phyloP scores from a whole-genome alignment of 768 basidiomycete genomes.

The Trametes elegans region DNA sequence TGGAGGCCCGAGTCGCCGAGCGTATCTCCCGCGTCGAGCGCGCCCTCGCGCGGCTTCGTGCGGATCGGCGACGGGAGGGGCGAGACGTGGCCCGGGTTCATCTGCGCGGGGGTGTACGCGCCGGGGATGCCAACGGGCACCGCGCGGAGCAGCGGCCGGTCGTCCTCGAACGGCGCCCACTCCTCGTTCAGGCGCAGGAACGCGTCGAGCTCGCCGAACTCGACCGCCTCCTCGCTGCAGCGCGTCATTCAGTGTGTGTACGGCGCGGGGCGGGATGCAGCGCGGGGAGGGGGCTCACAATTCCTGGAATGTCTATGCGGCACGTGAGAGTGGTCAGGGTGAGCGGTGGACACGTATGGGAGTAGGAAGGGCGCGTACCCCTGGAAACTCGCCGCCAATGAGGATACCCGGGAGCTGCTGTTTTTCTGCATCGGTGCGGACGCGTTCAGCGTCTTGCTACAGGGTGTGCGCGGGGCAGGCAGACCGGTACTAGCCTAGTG shows the following conservation, averaged over 20 bases:
- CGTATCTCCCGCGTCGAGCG: conserved; percentile 66
- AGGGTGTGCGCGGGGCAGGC: background rate
- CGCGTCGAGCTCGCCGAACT: conserved; percentile 64
- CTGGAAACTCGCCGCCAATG: conserved; percentile 72
- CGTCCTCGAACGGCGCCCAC: conserved; percentile 64
- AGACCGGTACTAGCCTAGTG: conserved; percentile 44
- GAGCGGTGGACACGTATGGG: no score
- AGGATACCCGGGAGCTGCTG: conserved; percentile 84
- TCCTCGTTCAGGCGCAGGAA: conserved; percentile 74
- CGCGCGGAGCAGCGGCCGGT: conserved; percentile 49
- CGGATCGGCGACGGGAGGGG: conserved; percentile 38
- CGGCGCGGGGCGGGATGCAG: background rate
- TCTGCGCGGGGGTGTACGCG: conserved; percentile 68
- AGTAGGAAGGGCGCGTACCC: conserved; percentile 49
- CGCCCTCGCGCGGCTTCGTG: conserved; percentile 48
- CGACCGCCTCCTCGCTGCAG: conserved; percentile 82
- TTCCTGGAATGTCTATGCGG: conserved; percentile 60
- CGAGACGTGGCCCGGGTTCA: conserved; percentile 73
- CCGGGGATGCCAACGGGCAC: conserved; percentile 81
- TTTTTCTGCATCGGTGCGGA: conserved; percentile 50
- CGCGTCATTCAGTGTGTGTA: background rate
- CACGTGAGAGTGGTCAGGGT: no score
- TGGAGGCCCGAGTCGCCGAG: conserved; percentile 71
- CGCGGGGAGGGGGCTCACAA: conserved; percentile 51
- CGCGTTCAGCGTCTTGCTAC: background rate